A percentile compares a stretch with the other conserved stretches of the same genome.
Evolutionary conservation across 2,329 filamentous ascomycete genomes (phyloP).

Genomic region (Dactylellina leptospora): DNA sequence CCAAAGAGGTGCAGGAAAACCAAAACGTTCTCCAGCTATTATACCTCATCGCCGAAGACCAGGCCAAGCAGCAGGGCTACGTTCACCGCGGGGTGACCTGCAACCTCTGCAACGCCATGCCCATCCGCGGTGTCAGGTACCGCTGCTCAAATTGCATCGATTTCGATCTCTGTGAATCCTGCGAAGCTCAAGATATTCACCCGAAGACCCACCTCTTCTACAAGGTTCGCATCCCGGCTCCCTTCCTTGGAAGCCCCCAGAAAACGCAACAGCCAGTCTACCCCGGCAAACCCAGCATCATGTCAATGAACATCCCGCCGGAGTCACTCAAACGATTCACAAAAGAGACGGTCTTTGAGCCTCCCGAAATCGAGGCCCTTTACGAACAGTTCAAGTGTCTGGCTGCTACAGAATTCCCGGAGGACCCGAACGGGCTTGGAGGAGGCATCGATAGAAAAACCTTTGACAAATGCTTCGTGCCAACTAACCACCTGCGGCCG

Average conservation of each 20-base stretch:
- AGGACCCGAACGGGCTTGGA: slow-evolving; percentile 78
- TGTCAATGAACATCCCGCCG: slow-evolving; percentile 73
- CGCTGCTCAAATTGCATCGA: slow-evolving; percentile 95
- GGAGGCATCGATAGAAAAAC: slow-evolving; percentile 91
- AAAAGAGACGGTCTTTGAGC: slow-evolving; percentile 76
- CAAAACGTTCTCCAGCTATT: slow-evolving; percentile 57
- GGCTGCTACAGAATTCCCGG: slow-evolving; percentile 82
- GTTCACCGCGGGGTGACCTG: slow-evolving; percentile 92
- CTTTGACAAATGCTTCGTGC: slow-evolving; percentile 89
- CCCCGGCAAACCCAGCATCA: slow-evolving; percentile 80
- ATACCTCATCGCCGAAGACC: slow-evolving; percentile 66
- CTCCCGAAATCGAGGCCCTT: slow-evolving; percentile 86
- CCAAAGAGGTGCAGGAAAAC: slow-evolving; percentile 55
- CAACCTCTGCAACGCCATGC: slow-evolving; percentile 84
- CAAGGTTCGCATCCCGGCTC: slow-evolving; percentile 90
- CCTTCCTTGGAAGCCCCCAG: slow-evolving; percentile 78
- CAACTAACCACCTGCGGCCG: slow-evolving; percentile 80
- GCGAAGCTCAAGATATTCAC: slow-evolving; percentile 77
- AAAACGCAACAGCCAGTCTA: slow-evolving; percentile 87
- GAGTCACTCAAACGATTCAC: slow-evolving; percentile 74
- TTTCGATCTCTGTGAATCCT: slow-evolving; percentile 93
- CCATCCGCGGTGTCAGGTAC: slow-evolving; percentile 91
- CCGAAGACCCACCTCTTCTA: slow-evolving; percentile 95
- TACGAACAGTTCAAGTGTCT: slow-evolving; percentile 98
- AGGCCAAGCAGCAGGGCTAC: slow-evolving; percentile 85